Evolutionary conservation across 208 protist species (phyloP), one percentile per base, ranked within the genome.

Genomic region (Crithidia acanthocephali): DNA sequence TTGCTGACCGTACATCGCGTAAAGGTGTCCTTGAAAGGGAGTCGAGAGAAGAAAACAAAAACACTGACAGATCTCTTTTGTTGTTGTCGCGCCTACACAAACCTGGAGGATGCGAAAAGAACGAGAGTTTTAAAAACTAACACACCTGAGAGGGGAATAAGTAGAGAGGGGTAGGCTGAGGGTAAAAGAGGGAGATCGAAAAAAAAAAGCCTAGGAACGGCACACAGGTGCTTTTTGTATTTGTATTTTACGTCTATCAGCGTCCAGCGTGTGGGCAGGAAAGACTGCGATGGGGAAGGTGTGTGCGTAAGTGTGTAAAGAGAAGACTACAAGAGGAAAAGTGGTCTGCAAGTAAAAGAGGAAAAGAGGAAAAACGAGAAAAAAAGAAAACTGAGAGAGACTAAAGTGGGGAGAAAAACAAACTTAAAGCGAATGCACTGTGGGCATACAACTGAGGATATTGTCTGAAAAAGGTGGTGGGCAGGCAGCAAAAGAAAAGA

Each of bases 1-100:
- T 33, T 84, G 83, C 65, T 92, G 87, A 45, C 81, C 79, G 80
- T 92, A 95, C 90, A 95, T 95, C 35, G 16, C 13, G 16, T 48
- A 15, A 22, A 9, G 6, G 45, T 62, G 47, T 45, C 37, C 20
- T 35, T 30, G 37, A 40, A 40, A 40, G 11, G 5, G 11, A 11
- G 35, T 40, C 11, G 35, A 5, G 35, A 40, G 11, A 40, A 40
- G 11, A 40, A 40, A 40, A 40, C 5, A 40, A 11, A 40, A 40
- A 40, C 5, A 40, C 11, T 40, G 35, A 5, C 5, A 5, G 35
- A 40, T 5, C 35, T 5, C n/a, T n/a, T n/a, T n/a, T n/a, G n/a
- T n/a, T n/a, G n/a, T n/a, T n/a, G n/a, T n/a, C n/a, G n/a, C n/a
- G n/a, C n/a, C n/a, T n/a, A n/a, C n/a, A n/a, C n/a, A n/a, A n/a